Base-by-base conservation (phyloP, 2,329 filamentous ascomycete species). In the Aureobasidium sp. region DNA sequence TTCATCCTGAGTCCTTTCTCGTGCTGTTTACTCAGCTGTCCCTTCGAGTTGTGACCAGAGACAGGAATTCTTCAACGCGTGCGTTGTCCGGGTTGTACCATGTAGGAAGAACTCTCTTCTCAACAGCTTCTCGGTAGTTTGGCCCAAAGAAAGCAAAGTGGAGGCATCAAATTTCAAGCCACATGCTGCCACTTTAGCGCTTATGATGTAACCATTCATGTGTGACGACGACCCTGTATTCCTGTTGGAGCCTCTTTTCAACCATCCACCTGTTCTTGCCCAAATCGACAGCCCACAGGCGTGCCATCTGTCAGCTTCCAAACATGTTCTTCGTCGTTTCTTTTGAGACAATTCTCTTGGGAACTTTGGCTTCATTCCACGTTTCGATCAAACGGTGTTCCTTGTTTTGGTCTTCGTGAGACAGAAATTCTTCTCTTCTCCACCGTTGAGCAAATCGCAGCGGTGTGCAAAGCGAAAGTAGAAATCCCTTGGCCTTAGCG, bases 401-500 rank as follows among this genome's bases (percentile, higher is more conserved):
- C 49, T 52, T 52, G 32, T 37, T 52, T 29, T 39, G 6, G 13
- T 6, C 16, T 36, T 29, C 15, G 27, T n/a, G 47, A 49, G 47
- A 49, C 47, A 50, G 49, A 39, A 32, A 37, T 52, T 41, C 3
- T 42, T 10, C 50, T 42, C 36, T 41, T n/a, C 50, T 42, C 36
- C 37, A 57, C 53, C 53, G 53, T 45, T 57, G 53, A 45, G 53
- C 36, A 57, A 45, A 27, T 34, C 53, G 53, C 34, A 15, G 34
- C 53, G 53, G 53, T 57, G 53, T 55, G 50, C 21, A 32, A n/a
- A 54, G 27, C 50, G 50, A 53, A 53, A 41, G 32, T 34, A 41
- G 53, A 57, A 45, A 21, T 11, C 30, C 30, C 30, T 25, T 9
- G 11, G 13, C 27, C 21, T 21, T 48, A 48, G 42, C 54, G 41